Evolutionary conservation across 768 basidiomycete genomes (phyloP).

Genomic region (Naganishia onofrii): DNA sequence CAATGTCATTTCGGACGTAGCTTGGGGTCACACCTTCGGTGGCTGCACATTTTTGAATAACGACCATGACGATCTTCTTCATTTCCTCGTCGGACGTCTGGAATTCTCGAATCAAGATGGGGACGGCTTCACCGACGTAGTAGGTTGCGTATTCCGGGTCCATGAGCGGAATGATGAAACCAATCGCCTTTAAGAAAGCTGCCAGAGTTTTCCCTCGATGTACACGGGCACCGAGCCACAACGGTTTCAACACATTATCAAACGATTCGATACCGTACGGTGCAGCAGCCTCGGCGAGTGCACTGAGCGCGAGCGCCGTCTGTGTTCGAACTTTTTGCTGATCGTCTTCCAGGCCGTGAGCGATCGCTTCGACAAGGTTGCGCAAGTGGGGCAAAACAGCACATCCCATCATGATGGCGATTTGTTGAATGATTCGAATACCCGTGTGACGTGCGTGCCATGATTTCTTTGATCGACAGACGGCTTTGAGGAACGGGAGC

Average conservation of each 20-base stretch:
- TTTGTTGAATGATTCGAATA: constrained; percentile 98
- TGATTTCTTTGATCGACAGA: constrained; percentile 97
- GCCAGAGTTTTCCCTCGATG: constrained; percentile 94
- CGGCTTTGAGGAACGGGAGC: constrained; percentile 95
- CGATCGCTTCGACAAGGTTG: constrained; percentile 93
- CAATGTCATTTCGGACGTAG: constrained; percentile 95
- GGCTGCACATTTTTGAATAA: constrained; percentile 97
- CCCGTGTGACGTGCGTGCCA: constrained; percentile 99
- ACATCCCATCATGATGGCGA: constrained; percentile 99
- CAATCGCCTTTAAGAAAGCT: constrained; percentile 94
- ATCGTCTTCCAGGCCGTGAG: constrained; percentile 86
- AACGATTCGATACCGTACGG: constrained; percentile 99
- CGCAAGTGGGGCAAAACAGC: constrained; percentile 94
- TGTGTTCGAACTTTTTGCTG: constrained; percentile 95
- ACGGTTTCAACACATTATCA: constrained; percentile 89
- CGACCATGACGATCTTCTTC: constrained; percentile 99
- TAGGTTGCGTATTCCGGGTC: constrained; percentile 99
- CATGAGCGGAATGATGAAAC: constrained; percentile 99
- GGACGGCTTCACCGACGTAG: constrained; percentile 82
- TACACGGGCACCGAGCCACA: constrained; percentile 89
- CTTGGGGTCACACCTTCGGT: constrained; percentile 95
- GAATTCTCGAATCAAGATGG: constrained; percentile 73
- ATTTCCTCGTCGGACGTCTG: constrained; percentile 99
- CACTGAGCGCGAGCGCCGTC: constrained; percentile 88
- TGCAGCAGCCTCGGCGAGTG: constrained; percentile 92